Evolutionary conservation across 345 rosid species (phyloP).

Genomic region (Zanthoxylum bungeanum): DNA sequence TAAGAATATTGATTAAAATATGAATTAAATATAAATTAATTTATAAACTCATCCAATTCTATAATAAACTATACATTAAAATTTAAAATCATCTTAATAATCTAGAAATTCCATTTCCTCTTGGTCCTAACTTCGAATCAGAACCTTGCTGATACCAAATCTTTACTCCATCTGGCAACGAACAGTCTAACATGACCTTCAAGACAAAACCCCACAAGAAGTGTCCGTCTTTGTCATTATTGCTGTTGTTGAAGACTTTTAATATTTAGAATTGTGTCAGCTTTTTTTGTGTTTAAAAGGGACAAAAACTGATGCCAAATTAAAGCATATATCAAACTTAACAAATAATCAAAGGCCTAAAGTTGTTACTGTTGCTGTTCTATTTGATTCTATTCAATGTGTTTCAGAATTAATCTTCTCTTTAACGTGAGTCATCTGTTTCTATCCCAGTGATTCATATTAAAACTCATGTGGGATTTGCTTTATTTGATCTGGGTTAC

Average conservation of each 20-base stretch:
- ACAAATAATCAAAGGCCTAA: not conserved
- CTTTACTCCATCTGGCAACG: not conserved
- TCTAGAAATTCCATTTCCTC: not conserved
- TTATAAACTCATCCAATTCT: not conserved
- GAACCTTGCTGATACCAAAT: not conserved
- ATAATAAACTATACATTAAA: no score
- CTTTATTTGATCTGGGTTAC: not conserved
- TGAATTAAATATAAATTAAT: no score
- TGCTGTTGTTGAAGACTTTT: not conserved
- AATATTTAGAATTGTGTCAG: not conserved
- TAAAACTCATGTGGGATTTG: constrained; percentile 10
- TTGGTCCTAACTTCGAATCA: not conserved
- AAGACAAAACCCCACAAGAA: constrained; percentile 14
- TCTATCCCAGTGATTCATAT: not conserved
- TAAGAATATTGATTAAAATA: no score
- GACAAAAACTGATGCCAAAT: not conserved
- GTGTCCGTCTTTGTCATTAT: not conserved
- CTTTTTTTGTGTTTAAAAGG: not conserved
- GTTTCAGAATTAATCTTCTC: constrained; percentile 1
- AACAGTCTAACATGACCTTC: not conserved
- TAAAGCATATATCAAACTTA: not conserved
- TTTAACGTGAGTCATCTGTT: constrained; percentile 24
- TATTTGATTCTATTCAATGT: constrained; percentile 16
- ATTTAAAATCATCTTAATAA: no score
- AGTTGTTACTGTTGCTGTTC: constrained; percentile 8